Evolutionary conservation across 768 basidiomycete species (phyloP).

Genomic region (Leccinum variicolor): DNA sequence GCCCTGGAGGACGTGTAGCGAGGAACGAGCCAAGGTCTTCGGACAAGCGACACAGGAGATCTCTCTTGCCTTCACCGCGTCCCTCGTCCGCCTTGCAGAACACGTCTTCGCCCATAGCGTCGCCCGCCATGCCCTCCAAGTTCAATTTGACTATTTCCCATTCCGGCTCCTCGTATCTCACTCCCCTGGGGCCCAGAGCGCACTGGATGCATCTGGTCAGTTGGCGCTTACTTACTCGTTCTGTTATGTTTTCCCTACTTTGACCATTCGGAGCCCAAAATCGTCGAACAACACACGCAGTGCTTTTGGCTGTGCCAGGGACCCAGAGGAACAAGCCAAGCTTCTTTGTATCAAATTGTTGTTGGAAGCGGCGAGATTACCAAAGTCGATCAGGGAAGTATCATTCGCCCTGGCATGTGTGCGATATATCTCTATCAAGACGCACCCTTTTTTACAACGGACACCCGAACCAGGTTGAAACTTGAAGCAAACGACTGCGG

Average conservation of each 20-base stretch:
- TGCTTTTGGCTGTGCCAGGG: neutral
- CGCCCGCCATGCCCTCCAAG: too few species aligned
- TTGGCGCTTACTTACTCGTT: neutral
- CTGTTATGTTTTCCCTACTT: neutral
- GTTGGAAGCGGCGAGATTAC: neutral
- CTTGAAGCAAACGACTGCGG: neutral
- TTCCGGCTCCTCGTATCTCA: too few species aligned
- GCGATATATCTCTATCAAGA: neutral
- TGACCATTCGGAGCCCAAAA: neutral
- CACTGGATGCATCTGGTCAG: neutral
- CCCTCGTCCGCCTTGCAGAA: too few species aligned
- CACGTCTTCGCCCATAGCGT: too few species aligned
- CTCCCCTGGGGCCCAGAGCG: too few species aligned
- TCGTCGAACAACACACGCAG: too few species aligned
- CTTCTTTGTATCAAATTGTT: neutral
- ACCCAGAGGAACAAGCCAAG: neutral
- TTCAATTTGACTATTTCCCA: too few species aligned
- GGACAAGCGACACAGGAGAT: too few species aligned
- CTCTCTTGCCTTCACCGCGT: too few species aligned
- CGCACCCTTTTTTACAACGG: neutral
- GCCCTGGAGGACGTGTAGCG: too few species aligned
- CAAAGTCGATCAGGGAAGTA: too few species aligned
- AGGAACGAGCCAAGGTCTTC: too few species aligned
- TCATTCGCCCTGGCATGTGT: neutral
- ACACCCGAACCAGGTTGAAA: neutral